Conservation (phyloP, 129 eudicot species). For the Deinandra increscens region DNA sequence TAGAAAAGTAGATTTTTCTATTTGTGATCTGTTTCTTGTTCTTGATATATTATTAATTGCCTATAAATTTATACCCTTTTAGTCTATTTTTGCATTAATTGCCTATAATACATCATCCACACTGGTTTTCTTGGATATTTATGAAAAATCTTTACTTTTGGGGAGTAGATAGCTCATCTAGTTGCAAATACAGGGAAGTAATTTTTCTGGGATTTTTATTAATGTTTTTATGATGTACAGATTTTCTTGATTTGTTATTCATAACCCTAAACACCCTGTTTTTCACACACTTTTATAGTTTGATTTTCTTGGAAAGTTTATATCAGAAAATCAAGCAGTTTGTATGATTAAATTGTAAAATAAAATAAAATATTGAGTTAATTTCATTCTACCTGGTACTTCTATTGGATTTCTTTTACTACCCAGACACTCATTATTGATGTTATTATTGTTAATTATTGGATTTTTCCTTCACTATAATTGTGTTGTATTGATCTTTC, state of each 20-base stretch:
- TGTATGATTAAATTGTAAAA: not conserved
- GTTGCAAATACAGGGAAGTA: not conserved
- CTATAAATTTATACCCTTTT: not conserved
- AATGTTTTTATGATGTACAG: not conserved
- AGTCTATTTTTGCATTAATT: not conserved
- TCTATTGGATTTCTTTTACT: not conserved
- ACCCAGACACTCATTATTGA: slow-evolving; percentile 3
- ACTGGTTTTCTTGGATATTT: not conserved
- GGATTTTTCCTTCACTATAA: not conserved
- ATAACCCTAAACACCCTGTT: not conserved
- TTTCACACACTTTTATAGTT: not conserved
- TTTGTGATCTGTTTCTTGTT: no score
- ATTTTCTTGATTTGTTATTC: not conserved
- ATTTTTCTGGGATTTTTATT: not conserved
- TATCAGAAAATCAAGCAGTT: not conserved
- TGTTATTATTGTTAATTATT: slow-evolving; percentile 9
- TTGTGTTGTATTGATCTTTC: not conserved
- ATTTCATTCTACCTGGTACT: no score
- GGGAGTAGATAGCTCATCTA: slow-evolving; percentile 14
- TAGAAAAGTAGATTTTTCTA: not conserved
- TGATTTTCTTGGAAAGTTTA: not conserved
- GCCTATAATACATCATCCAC: not conserved
- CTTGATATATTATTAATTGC: not conserved
- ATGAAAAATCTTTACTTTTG: not conserved
- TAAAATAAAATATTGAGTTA: not conserved